Evolutionary conservation across 164 flowering plant genomes (phyloP).

Genomic region (Chloranthus sessilifolius): DNA sequence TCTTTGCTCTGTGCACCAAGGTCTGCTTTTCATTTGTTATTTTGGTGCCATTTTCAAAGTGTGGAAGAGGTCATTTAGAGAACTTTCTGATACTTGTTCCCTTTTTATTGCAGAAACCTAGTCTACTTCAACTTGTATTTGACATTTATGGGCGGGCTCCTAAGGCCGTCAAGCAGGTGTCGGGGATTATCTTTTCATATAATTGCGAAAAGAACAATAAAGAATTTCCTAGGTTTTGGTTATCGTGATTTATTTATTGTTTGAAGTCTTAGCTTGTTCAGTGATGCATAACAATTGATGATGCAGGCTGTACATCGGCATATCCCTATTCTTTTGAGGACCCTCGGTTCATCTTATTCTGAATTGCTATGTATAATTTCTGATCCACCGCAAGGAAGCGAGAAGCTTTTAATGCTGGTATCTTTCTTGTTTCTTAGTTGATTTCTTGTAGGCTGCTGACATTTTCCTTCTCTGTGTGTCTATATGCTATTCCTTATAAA

Average conservation of each 20-base stretch:
- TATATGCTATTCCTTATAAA: too few species aligned
- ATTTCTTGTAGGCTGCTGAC: not conserved
- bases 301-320: slow-evolving; percentile 92
- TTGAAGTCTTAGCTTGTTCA: not conserved
- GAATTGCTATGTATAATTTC: slow-evolving; percentile 78
- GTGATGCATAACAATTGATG: slow-evolving; percentile 6
- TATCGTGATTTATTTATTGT: not conserved
- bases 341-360: slow-evolving; percentile 68
- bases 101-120: slow-evolving; percentile 62
- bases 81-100: not conserved
- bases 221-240: not conserved
- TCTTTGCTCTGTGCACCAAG: slow-evolving; percentile 93
- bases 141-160: slow-evolving; percentile 70
- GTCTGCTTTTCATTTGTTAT: slow-evolving; percentile 25
- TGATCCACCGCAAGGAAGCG: slow-evolving; percentile 94
- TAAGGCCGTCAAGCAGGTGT: slow-evolving; percentile 82
- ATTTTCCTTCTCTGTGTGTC: too few species aligned
- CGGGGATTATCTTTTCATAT: not conserved
- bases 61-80: too few species aligned
- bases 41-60: not conserved
- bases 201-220: not conserved
- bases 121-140: slow-evolving; percentile 82
- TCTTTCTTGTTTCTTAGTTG: not conserved
- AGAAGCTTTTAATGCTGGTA: slow-evolving; percentile 84
- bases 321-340: slow-evolving; percentile 72